These are phyloP conservation scores for Colletotrichum truncatum DNA, from an alignment of 2,329 filamentous ascomycete species.

Conservation along the genomic window DNA sequence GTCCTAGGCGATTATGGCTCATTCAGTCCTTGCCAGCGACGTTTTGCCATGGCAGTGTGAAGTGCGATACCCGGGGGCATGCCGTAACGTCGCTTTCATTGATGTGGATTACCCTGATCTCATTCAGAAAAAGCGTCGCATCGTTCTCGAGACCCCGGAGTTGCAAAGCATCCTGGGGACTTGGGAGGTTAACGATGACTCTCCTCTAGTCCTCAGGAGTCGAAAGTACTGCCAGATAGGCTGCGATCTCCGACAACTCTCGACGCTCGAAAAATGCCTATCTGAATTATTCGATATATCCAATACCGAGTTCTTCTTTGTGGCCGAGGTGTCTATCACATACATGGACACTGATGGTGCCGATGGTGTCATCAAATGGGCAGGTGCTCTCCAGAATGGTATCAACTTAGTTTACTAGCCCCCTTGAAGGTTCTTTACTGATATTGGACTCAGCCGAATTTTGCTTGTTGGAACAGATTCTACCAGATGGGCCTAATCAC, in stretches of 20 bases:
- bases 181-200: constrained; percentile 59
- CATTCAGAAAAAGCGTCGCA: constrained; percentile 76
- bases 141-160: constrained; percentile 71
- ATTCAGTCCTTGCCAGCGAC: constrained; percentile 61
- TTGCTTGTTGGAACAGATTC: constrained; percentile 85
- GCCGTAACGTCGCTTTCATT: constrained; percentile 72
- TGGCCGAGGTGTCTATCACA: constrained; percentile 90
- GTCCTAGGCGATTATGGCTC: no score
- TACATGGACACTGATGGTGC: constrained; percentile 84
- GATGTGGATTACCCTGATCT: constrained; percentile 89
- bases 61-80: constrained; percentile 68
- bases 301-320: constrained; percentile 72
- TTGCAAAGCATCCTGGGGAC: constrained; percentile 68
- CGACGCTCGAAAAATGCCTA: constrained; percentile 67
- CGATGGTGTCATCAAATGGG: constrained; percentile 81
- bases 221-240: constrained; percentile 81
- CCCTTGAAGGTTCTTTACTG: constrained; percentile 24
- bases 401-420: constrained; percentile 28
- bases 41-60: constrained; percentile 87
- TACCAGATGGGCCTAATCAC: constrained; percentile 80
- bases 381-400: constrained; percentile 76
- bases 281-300: constrained; percentile 63
- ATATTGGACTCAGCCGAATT: constrained; percentile 70
- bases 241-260: constrained; percentile 79
- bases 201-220: constrained; percentile 68